Conservation (phyloP, 2,329 filamentous ascomycete genomes). For the Colletotrichum lindemuthianum region DNA sequence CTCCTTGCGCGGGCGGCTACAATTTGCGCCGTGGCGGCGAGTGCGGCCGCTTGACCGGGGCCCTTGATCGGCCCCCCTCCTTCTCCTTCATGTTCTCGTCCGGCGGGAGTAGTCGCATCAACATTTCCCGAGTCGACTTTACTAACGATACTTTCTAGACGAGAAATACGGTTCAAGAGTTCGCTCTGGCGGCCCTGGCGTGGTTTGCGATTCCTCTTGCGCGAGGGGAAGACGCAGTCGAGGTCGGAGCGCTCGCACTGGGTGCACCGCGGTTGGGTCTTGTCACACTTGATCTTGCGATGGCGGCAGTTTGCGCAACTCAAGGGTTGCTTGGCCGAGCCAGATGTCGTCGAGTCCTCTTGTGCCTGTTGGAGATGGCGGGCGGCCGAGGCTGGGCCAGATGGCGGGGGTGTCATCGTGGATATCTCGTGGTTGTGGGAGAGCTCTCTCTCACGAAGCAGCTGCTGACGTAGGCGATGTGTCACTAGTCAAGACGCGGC, state of each 20-base stretch:
- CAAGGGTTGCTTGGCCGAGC: constrained; percentile 46
- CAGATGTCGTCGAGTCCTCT: not conserved
- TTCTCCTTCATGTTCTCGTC: too few relatives aligned
- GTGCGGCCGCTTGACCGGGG: constrained; percentile 3
- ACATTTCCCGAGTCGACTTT: constrained; percentile 47
- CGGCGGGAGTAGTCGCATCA: constrained; percentile 2
- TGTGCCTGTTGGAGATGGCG: constrained; percentile 16
- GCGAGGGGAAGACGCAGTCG: constrained; percentile 59
- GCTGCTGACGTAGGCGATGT: constrained; percentile 21
- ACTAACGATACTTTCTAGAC: constrained; percentile 57
- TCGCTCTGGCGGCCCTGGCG: constrained; percentile 54
- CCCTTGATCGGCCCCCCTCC: not conserved
- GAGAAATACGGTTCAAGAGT: constrained; percentile 54
- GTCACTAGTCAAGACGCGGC: constrained; percentile 16
- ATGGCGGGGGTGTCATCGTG: constrained; percentile 25
- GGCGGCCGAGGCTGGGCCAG: constrained; percentile 5
- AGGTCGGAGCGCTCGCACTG: constrained; percentile 59
- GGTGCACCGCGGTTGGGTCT: constrained; percentile 61
- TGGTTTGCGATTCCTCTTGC: constrained; percentile 54
- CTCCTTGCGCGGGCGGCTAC: constrained; percentile 14
- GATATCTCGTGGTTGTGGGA: not conserved
- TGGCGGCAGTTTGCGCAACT: constrained; percentile 71
- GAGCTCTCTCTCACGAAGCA: not conserved
- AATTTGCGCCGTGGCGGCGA: constrained; percentile 3
- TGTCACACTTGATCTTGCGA: constrained; percentile 70